Evolutionary conservation across 345 rosid genomes (phyloP).

Genomic region (Toxicodendron radicans): DNA sequence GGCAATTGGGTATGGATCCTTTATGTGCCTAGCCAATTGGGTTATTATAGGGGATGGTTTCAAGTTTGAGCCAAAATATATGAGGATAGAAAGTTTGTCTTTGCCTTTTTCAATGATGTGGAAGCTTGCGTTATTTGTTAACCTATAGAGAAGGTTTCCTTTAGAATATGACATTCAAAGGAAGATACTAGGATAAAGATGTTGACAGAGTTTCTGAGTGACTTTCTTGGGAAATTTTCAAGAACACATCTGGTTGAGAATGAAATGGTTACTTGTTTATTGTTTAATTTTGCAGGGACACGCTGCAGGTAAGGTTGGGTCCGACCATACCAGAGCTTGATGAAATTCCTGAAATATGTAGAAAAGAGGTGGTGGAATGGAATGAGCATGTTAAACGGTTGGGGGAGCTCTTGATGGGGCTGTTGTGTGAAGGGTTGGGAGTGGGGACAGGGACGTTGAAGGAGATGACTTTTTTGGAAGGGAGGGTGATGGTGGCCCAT

Average conservation of each 20-base stretch:
- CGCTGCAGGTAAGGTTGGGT: slow-evolving; percentile 37
- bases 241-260: background rate
- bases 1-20: too few relatives aligned
- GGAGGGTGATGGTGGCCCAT: slow-evolving; percentile 43
- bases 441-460: slow-evolving; percentile 31
- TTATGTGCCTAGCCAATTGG: too few relatives aligned
- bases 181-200: too few relatives aligned
- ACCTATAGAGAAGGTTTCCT: too few relatives aligned
- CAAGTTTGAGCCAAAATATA: too few relatives aligned
- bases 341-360: slow-evolving; percentile 47
- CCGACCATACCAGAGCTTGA: slow-evolving; percentile 21
- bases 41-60: too few relatives aligned
- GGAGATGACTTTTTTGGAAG: slow-evolving; percentile 39
- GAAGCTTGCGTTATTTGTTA: too few relatives aligned
- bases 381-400: slow-evolving; percentile 23
- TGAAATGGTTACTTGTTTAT: background rate
- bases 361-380: slow-evolving; percentile 48
- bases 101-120: too few relatives aligned
- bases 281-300: slow-evolving; percentile 38
- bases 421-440: slow-evolving; percentile 54
- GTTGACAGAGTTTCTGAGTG: too few relatives aligned
- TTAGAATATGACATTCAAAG: too few relatives aligned
- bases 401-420: slow-evolving; percentile 40
- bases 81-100: too few relatives aligned
- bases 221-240: too few relatives aligned